phyloP scores from a whole-genome alignment of 106 monocot species.

The Allium fistulosum region DNA sequence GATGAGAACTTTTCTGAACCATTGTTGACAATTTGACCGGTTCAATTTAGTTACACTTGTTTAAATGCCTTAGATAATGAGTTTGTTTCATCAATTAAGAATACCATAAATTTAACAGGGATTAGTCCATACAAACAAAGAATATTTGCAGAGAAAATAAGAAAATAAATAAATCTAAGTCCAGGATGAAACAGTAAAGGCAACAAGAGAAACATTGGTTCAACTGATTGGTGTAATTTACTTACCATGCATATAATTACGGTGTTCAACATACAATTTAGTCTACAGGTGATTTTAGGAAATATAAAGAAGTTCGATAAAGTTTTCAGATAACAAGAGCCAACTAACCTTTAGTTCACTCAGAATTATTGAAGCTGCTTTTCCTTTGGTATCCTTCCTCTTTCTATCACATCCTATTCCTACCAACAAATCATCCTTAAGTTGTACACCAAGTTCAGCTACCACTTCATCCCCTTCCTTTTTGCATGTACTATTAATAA shows the following conservation, averaged over 20 bases:
- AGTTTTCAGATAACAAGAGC: not conserved
- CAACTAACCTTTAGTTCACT: conserved; percentile 66
- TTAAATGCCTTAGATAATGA: no score
- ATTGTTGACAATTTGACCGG: no score
- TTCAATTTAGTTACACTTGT: no score
- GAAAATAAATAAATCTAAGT: no score
- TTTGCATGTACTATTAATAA: conserved; percentile 27
- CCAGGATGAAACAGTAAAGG: no score
- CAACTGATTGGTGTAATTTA: no score
- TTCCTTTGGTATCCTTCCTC: conserved; percentile 63
- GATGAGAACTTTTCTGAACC: no score
- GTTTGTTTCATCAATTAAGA: no score
- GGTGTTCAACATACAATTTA: not conserved
- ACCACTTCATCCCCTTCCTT: conserved; percentile 33
- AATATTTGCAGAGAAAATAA: no score
- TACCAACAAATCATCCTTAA: conserved; percentile 42
- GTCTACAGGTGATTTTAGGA: not conserved
- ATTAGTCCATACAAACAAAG: no score
- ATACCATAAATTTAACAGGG: no score
- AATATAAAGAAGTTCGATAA: not conserved
- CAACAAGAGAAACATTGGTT: not conserved
- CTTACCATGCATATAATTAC: not conserved
- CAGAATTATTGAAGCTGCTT: conserved; percentile 59
- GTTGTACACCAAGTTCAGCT: conserved; percentile 60
- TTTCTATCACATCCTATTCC: conserved; percentile 34